Conservation (phyloP, 2,329 filamentous ascomycete species). For the Stachybotrys echinatus region DNA sequence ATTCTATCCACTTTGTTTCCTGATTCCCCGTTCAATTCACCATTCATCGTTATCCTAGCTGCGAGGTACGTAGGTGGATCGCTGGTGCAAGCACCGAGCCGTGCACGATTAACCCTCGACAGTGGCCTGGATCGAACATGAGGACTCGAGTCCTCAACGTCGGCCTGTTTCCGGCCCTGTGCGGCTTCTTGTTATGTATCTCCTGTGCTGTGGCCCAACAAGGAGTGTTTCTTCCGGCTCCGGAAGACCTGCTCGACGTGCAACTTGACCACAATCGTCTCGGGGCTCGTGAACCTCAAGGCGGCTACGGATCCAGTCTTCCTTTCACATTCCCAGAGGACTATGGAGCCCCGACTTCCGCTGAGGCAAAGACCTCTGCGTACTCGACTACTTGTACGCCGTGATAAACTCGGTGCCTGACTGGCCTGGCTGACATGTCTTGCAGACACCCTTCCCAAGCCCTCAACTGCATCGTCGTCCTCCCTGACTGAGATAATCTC, state of each 20-base stretch:
- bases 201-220: neutral
- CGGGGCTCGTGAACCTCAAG: neutral
- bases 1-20: neutral
- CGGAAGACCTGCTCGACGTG: neutral
- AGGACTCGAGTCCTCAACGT: neutral
- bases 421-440: no score
- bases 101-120: neutral
- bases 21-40: no score
- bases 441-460: neutral
- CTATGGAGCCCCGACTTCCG: neutral
- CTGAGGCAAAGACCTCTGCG: neutral
- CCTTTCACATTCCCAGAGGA: neutral
- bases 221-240: neutral
- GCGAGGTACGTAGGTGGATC: neutral
- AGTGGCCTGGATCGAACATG: neutral
- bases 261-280: neutral
- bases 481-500: neutral
- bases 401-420: no score
- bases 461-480: neutral
- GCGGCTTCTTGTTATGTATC: neutral
- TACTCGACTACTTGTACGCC: neutral
- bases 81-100: neutral
- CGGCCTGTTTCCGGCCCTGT: neutral
- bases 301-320: neutral
- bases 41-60: neutral